Percentiles rank a stretch among this genome's conserved stretches.
Conservation (phyloP, 257 asterid genomes). For the Datura wrightii region DNA sequence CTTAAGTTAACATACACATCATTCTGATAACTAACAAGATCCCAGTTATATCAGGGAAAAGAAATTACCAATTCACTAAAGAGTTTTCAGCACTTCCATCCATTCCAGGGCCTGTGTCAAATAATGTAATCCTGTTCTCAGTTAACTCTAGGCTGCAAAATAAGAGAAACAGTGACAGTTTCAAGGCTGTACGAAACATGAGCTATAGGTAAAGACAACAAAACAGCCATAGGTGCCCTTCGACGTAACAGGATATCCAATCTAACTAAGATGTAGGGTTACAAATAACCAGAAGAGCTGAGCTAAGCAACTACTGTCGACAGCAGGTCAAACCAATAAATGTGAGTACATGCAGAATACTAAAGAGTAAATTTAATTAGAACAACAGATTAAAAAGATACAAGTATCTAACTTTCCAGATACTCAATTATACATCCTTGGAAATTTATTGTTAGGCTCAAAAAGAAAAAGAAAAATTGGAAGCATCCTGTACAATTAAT, state of each 20-base stretch:
- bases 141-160: slow-evolving; percentile 54
- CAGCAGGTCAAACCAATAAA: slow-evolving; percentile 6
- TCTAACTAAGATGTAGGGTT: neutral
- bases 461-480: slow-evolving; percentile 15
- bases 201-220: neutral
- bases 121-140: slow-evolving; percentile 49
- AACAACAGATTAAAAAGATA: neutral
- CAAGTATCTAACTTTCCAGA: neutral
- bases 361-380: neutral
- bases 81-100: slow-evolving; percentile 67
- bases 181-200: neutral
- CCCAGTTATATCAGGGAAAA: slow-evolving; percentile 15
- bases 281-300: neutral
- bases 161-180: slow-evolving; percentile 36
- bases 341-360: neutral
- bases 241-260: neutral
- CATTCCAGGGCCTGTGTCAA: slow-evolving; percentile 86
- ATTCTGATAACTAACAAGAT: neutral
- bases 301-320: neutral
- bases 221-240: neutral
- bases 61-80: slow-evolving; percentile 66
- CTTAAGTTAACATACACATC: neutral
- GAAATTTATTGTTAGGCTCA: neutral
- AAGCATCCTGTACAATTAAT: slow-evolving; percentile 1
- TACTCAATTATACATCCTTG: neutral